Evolutionary conservation across 202 grass and related monocot species (phyloP), one percentile per base, ranked within the genome.

Genomic region (Digitaria exilis): DNA sequence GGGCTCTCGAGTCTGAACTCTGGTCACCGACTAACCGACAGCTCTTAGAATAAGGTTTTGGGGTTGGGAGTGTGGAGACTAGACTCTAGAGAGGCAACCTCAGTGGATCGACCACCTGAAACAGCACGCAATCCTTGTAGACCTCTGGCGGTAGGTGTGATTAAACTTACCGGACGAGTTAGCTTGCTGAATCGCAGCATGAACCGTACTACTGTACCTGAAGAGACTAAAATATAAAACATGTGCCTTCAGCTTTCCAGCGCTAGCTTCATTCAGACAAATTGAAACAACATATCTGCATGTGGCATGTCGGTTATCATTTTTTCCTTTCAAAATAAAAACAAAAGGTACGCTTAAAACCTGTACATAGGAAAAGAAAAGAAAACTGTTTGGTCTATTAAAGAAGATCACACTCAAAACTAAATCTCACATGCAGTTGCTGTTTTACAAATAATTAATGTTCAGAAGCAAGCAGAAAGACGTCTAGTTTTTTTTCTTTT

Each of bases 11-110:
- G n/a, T n/a, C n/a, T n/a, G 34, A 84, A 72, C 76, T 35, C 48
- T 66, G n/a, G 70, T 79, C 80, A 73, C 35, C 80, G 67, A 56
- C 76, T 79, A 66, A 73, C 48, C 80, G 67, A 57, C 65, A 58
- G 56, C n/a, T n/a, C n/a, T n/a, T n/a, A n/a, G 43, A 71, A 67
- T 22, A 44, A 15, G 24, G 4, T 29, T 73, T 39, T 7, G 37
- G 37, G 9, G 37, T 39, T 39, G 37, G 37, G 37, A 39, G 37
- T 39, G 6, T 65, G 35, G 25, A 31, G 45, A 17, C 0, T 29
- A 15, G n/a, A n/a, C n/a, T n/a, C n/a, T n/a, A n/a, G 4, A 2
- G 24, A 14, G 22, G n/a, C 55, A 58, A 5, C 22, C 11, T 58
- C 55, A 58, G 55, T 77, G 25, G 16, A 62, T 49, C 9, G 51